phyloP scores from a whole-genome alignment of 495 filamentous ascomycete species.

The Talaromyces nanjingensis region DNA sequence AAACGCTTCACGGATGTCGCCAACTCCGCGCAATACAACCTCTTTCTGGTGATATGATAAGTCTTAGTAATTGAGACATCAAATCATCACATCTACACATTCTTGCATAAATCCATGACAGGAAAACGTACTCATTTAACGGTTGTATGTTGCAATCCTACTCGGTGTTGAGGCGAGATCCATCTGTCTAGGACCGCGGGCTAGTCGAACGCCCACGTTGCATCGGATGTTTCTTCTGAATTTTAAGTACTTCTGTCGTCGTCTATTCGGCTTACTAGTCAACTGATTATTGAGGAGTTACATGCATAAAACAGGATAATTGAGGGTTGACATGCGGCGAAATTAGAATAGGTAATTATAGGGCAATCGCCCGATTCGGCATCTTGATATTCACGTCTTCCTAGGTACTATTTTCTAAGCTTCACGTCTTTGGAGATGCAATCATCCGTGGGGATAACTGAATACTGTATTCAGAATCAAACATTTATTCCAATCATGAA shows the following conservation, averaged over 20 bases:
- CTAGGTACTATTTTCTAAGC: too few species aligned
- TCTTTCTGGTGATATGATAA: not conserved
- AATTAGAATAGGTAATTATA: not conserved
- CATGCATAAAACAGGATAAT: too few species aligned
- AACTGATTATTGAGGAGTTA: not conserved
- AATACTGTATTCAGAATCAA: not conserved
- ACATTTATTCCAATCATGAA: not conserved
- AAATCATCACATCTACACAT: not conserved
- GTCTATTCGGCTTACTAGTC: not conserved
- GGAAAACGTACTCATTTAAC: not conserved
- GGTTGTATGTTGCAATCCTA: not conserved
- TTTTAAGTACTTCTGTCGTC: not conserved
- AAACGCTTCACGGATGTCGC: not conserved
- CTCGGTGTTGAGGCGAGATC: not conserved
- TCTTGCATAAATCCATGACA: not conserved
- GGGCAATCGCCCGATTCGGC: not conserved
- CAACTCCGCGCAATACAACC: not conserved
- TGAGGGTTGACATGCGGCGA: not conserved
- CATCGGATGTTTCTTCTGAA: not conserved
- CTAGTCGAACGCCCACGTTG: slow-evolving; percentile 1
- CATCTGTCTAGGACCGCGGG: not conserved
- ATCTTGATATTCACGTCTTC: not conserved
- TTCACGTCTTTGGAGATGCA: too few species aligned
- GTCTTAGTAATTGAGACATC: not conserved
- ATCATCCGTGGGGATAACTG: not conserved